These are phyloP conservation scores for Globisporangium acanthophoron DNA, from an alignment of 352 stramenopile genomes.

Conservation along the genomic window DNA sequence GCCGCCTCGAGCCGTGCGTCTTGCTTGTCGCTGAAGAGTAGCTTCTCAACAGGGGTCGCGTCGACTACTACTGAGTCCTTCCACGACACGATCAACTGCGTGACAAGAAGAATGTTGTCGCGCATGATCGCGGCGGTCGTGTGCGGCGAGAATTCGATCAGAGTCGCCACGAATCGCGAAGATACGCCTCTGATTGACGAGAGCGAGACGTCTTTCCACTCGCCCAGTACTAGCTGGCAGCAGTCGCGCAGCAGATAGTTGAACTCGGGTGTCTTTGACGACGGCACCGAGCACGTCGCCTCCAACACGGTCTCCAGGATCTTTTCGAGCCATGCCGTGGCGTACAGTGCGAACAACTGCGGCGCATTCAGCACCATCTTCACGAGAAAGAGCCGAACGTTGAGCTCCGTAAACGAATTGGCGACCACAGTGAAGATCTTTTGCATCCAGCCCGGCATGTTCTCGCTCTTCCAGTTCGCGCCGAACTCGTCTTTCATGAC, in stretches of 20 bases:
- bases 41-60: conserved; percentile 25
- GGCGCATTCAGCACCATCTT: conserved; percentile 70
- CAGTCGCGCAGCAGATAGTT: conserved; percentile 76
- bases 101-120: conserved; percentile 60
- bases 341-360: conserved; percentile 47
- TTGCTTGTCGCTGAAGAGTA: conserved; percentile 26
- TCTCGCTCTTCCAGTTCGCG: conserved; percentile 31
- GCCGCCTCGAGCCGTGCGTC: conserved; percentile 32
- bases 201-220: conserved; percentile 37
- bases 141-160: conserved; percentile 55
- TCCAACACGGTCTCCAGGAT: conserved; percentile 56
- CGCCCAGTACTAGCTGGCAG: conserved; percentile 47
- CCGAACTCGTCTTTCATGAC: conserved; percentile 76
- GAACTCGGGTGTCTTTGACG: conserved; percentile 35
- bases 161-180: conserved; percentile 48
- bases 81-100: conserved; percentile 49
- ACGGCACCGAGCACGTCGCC: conserved; percentile 21
- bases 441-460: conserved; percentile 79
- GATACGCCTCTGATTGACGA: conserved; percentile 12
- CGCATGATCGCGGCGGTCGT: conserved; percentile 49
- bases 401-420: conserved; percentile 32
- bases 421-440: conserved; percentile 54
- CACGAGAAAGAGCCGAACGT: conserved; percentile 63
- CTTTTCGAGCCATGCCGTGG: conserved; percentile 38
- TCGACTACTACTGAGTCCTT: conserved; percentile 41